These are phyloP conservation scores for Clonostachys chloroleuca DNA, from an alignment of 2,329 filamentous ascomycete genomes.

Conservation along the genomic window DNA sequence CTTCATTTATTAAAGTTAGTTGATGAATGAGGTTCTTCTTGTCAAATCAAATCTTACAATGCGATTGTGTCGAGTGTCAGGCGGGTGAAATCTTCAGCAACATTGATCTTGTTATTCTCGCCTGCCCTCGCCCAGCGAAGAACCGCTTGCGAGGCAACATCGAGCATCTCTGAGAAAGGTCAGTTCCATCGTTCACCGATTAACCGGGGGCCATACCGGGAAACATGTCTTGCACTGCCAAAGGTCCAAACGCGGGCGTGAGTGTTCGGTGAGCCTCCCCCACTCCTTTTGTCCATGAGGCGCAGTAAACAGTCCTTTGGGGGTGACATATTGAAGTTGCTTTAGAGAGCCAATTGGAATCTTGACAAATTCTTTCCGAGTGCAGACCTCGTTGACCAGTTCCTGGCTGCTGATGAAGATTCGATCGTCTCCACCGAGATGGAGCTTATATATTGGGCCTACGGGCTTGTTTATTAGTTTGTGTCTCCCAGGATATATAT, in stretches of 20 bases:
- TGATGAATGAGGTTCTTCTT: no score
- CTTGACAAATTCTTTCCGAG: constrained; percentile 1
- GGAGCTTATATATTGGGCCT: background rate
- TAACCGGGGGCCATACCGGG: constrained; percentile 64
- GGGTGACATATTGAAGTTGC: background rate
- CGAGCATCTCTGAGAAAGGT: constrained; percentile 46
- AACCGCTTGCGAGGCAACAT: constrained; percentile 60
- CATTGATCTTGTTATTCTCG: constrained; percentile 48
- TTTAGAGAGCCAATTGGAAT: background rate
- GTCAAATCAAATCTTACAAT: constrained; percentile 22
- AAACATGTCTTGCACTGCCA: background rate
- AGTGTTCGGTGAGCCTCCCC: constrained; percentile 62
- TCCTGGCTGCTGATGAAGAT: background rate
- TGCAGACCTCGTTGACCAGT: background rate
- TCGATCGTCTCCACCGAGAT: background rate
- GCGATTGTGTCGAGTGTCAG: constrained; percentile 69
- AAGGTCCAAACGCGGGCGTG: constrained; percentile 36
- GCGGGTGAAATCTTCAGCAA: constrained; percentile 66
- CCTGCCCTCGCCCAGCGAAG: constrained; percentile 69
- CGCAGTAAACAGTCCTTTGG: constrained; percentile 1
- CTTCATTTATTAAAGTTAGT: no score
- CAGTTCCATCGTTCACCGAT: constrained; percentile 59
- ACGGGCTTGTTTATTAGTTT: no score
- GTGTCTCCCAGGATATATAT: no score
- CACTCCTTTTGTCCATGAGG: constrained; percentile 37